Evolutionary conservation across 2,329 filamentous ascomycete genomes (phyloP).

Genomic region (Cladophialophora exuberans): DNA sequence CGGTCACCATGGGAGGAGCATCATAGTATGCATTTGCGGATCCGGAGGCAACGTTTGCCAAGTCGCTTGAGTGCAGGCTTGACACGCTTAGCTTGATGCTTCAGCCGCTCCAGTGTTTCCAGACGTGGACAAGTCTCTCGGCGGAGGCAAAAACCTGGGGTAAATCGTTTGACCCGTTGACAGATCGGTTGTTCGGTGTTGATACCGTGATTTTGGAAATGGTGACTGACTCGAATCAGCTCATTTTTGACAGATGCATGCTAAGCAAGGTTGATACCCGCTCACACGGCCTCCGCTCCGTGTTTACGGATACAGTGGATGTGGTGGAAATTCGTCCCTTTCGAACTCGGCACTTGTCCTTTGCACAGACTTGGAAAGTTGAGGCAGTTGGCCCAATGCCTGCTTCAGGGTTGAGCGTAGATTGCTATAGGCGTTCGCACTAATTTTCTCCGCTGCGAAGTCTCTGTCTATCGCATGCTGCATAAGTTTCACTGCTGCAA

Average conservation of each 20-base stretch:
- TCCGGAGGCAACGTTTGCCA: conserved; percentile 11
- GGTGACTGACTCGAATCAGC: no score
- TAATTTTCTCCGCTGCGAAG: conserved; percentile 32
- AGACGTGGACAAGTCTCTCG: no score
- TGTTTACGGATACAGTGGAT: conserved; percentile 6
- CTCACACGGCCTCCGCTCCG: not conserved
- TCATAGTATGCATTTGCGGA: not conserved
- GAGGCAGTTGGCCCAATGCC: conserved; percentile 35
- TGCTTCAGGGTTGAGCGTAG: conserved; percentile 35
- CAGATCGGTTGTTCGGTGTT: no score
- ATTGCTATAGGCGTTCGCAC: conserved; percentile 30
- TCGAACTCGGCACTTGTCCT: conserved; percentile 28
- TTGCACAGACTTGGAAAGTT: conserved; percentile 37
- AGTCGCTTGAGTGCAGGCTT: not conserved
- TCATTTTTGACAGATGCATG: no score
- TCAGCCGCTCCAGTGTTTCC: not conserved
- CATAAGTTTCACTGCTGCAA: conserved; percentile 37
- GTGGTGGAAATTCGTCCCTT: conserved; percentile 7
- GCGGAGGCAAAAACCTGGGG: no score
- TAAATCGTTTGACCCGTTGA: no score
- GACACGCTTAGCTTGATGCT: not conserved
- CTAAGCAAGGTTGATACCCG: not conserved
- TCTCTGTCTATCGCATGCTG: conserved; percentile 37
- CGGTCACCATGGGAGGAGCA: not conserved
- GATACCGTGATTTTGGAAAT: no score